Evolutionary conservation across 305 asterid genomes (phyloP).

Genomic region (Nicotiana rustica): DNA sequence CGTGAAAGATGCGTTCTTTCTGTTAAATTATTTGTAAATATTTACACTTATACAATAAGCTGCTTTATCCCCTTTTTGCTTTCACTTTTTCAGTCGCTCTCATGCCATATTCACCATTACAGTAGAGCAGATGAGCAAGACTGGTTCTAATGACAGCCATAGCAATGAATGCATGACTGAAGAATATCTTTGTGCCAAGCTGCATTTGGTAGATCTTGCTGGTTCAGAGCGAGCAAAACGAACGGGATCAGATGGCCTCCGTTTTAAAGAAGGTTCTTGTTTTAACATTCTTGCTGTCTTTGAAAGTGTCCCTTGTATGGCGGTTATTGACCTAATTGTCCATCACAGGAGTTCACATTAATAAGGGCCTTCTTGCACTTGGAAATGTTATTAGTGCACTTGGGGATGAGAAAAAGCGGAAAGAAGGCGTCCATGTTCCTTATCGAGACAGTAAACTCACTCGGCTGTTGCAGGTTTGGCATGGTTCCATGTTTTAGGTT

Average conservation of each 20-base stretch:
- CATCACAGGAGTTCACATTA: constrained; percentile 92
- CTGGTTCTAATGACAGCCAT: constrained; percentile 54
- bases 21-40: constrained; percentile 7
- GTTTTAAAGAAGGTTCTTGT: constrained; percentile 90
- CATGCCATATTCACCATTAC: constrained; percentile 98
- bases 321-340: constrained; percentile 30
- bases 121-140: constrained; percentile 86
- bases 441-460: constrained; percentile 99
- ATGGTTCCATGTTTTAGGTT: constrained; percentile 31
- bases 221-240: constrained; percentile 99
- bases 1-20: constrained; percentile 17
- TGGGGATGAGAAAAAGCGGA: constrained; percentile 97
- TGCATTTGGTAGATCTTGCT: constrained; percentile 99
- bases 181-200: constrained; percentile 96
- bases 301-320: constrained; percentile 15
- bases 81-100: constrained; percentile 71
- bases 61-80: constrained; percentile 29
- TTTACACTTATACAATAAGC: not conserved
- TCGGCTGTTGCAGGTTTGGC: constrained; percentile 91
- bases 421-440: constrained; percentile 95
- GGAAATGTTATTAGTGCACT: constrained; percentile 99
- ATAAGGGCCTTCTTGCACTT: constrained; percentile 97
- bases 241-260: constrained; percentile 98
- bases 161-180: constrained; percentile 75
- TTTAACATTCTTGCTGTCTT: not conserved